These are phyloP conservation scores for Tetratostichococcus sp. DNA, from an alignment of 139 green algal species.

Conservation along the genomic window DNA sequence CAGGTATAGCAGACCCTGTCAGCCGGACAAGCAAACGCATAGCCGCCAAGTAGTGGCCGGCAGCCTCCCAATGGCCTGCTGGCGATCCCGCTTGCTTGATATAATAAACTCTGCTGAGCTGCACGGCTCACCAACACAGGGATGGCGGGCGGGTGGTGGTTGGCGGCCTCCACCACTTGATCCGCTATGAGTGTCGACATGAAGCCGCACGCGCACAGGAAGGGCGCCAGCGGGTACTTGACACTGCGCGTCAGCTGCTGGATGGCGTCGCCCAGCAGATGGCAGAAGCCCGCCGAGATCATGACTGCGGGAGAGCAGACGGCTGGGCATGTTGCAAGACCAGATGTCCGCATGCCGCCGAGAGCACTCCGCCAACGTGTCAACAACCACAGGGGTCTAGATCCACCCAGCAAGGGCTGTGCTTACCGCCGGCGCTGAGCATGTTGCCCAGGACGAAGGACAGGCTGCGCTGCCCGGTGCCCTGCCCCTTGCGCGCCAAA, in stretches of 20 bases:
- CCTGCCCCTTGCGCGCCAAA: constrained; percentile 10
- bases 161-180: constrained; percentile 8
- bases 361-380: no score
- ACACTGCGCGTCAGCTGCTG: neutral
- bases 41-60: no score
- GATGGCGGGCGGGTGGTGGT: neutral
- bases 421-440: constrained; percentile 58
- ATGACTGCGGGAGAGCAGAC: constrained; percentile 45
- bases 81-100: no score
- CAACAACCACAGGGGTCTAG: no score
- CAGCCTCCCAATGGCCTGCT: no score
- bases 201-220: constrained; percentile 44
- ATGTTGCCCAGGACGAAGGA: constrained; percentile 75
- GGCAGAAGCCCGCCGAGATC: constrained; percentile 71
- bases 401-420: no score
- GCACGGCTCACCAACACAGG: neutral
- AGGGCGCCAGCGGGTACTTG: constrained; percentile 39
- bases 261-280: constrained; percentile 56
- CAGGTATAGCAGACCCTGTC: no score
- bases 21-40: no score
- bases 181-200: constrained; percentile 39
- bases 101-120: no score
- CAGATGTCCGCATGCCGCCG: no score
- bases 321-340: no score
- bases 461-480: constrained; percentile 36